These are phyloP conservation scores for Syzygium aqueum DNA, from an alignment of 345 rosid species.

Conservation along the genomic window DNA sequence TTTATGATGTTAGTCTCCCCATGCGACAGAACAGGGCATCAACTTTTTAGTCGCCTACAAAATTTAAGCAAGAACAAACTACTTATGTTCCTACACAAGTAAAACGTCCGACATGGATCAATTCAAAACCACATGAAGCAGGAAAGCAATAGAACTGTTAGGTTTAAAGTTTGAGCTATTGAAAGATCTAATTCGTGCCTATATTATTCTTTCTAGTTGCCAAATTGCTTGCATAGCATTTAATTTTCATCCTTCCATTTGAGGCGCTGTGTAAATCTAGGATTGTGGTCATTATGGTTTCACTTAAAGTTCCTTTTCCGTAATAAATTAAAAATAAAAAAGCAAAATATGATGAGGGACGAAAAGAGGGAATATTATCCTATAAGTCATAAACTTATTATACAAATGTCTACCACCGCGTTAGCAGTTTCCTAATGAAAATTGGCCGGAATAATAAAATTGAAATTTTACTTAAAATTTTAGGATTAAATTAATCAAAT, in stretches of 20 bases:
- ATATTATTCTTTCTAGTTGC: not conserved
- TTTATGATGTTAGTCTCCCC: not conserved
- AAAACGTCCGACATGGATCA: not conserved
- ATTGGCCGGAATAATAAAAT: rapidly evolving
- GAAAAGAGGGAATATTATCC: not conserved
- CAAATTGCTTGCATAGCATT: not conserved
- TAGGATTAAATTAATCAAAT: no score
- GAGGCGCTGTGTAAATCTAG: not conserved
- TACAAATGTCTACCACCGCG: not conserved
- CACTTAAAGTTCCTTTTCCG: not conserved
- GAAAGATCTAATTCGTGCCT: not conserved
- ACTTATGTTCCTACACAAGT: not conserved
- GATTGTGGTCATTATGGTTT: not conserved
- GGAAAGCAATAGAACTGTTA: not conserved
- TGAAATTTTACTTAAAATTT: no score
- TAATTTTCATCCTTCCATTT: not conserved
- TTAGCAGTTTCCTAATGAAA: no score
- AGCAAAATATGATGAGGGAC: not conserved
- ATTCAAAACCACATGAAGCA: not conserved
- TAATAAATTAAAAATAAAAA: not conserved
- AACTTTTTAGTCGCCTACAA: not conserved
- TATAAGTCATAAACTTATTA: no score
- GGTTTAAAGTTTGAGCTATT: not conserved
- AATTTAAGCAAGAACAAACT: not conserved
- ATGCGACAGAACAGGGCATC: not conserved